Evolutionary conservation across 441 rosid species (phyloP).

Genomic region (Monsonia emarginata): DNA sequence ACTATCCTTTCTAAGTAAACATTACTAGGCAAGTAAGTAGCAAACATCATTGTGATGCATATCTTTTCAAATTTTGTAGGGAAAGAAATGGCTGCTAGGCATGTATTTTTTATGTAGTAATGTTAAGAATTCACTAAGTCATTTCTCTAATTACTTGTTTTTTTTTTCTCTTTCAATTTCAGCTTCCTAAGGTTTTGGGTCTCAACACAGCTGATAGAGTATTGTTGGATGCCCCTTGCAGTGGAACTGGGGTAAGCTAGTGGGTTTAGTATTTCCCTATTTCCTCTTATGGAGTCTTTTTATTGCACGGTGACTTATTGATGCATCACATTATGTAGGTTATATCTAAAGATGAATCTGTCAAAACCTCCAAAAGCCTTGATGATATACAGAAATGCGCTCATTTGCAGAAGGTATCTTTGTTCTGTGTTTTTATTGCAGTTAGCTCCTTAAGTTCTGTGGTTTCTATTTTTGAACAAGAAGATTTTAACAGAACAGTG

Average conservation of each 20-base stretch:
- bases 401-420: constrained; percentile 70
- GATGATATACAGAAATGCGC: constrained; percentile 76
- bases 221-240: constrained; percentile 92
- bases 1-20: not conserved
- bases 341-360: constrained; percentile 88
- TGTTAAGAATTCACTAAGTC: too few relatives aligned
- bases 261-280: not conserved
- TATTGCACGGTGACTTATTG: constrained; percentile 10
- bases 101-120: too few relatives aligned
- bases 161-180: constrained; percentile 19
- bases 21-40: not conserved
- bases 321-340: constrained; percentile 36
- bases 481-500: not conserved
- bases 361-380: constrained; percentile 67
- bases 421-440: constrained; percentile 4
- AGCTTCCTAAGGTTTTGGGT: constrained; percentile 79
- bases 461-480: not conserved
- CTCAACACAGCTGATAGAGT: constrained; percentile 74
- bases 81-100: too few relatives aligned
- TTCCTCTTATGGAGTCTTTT: constrained; percentile 5
- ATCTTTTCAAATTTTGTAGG: not conserved
- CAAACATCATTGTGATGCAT: not conserved
- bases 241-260: constrained; percentile 85
- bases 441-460: not conserved
- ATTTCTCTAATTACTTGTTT: not conserved